Conservation (phyloP, 1,139 yeast species). For the Pneumocystis carinii region DNA sequence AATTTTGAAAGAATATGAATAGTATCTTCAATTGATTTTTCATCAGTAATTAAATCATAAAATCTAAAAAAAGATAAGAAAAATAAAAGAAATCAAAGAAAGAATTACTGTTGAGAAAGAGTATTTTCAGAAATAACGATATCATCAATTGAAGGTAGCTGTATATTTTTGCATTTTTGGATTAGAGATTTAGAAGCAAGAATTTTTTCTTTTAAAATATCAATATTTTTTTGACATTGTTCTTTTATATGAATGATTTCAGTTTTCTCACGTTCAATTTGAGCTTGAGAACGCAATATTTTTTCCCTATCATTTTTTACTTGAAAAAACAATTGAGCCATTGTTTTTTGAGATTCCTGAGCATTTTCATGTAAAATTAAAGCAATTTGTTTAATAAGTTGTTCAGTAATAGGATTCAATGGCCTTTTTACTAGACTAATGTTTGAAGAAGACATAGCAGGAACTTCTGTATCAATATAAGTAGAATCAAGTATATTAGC, state of each 20-base stretch:
- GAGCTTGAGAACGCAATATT: constrained; percentile 19
- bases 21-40: constrained; percentile 56
- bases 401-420: constrained; percentile 25
- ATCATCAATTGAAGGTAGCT: constrained; percentile 28
- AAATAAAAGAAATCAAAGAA: background rate
- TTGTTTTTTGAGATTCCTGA: constrained; percentile 15
- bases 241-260: constrained; percentile 19
- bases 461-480: background rate
- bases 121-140: constrained; percentile 32
- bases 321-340: constrained; percentile 22
- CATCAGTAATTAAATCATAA: constrained; percentile 52
- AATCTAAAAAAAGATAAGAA: constrained; percentile 21
- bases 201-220: constrained; percentile 21
- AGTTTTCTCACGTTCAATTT: constrained; percentile 20
- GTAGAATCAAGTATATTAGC: background rate
- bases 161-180: constrained; percentile 19
- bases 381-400: constrained; percentile 17
- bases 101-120: constrained; percentile 29
- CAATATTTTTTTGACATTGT: constrained; percentile 23
- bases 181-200: constrained; percentile 22
- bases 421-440: constrained; percentile 19
- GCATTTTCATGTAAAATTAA: constrained; percentile 21
- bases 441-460: constrained; percentile 7
- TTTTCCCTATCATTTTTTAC: constrained; percentile 12
- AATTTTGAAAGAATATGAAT: constrained; percentile 43